Percentiles rank a stretch among this genome's conserved stretches.
phyloP scores from a whole-genome alignment of 2,329 filamentous ascomycete genomes.

The Epichloe baconii region DNA sequence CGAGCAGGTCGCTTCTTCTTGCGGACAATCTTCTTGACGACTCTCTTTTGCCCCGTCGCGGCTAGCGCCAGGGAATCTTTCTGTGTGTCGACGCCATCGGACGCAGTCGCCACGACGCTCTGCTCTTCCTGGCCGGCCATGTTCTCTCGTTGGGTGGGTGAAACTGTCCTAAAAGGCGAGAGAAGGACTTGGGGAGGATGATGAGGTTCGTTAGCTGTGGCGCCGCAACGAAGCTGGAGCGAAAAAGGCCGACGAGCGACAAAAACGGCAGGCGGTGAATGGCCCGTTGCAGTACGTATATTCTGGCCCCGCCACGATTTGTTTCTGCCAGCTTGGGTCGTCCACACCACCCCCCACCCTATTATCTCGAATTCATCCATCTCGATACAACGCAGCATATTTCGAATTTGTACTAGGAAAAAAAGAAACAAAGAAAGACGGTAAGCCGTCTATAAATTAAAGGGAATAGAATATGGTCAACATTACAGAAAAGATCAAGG shows the following conservation, averaged over 20 bases:
- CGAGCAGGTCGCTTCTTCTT: conserved; percentile 84
- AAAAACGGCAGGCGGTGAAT: conserved; percentile 2
- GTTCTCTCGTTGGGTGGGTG: not conserved
- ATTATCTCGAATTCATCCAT: not conserved
- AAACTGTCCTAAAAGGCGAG: too few species aligned
- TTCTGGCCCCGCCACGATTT: not conserved
- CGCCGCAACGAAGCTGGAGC: not conserved
- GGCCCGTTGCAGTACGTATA: not conserved
- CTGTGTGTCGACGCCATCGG: not conserved
- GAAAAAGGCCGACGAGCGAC: not conserved
- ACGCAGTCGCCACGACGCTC: conserved; percentile 7
- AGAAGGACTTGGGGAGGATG: not conserved
- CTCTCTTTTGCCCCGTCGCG: conserved; percentile 40
- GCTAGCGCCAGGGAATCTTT: conserved; percentile 21
- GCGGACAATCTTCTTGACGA: conserved; percentile 75
- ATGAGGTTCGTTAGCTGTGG: not conserved
- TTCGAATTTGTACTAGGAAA: not conserved
- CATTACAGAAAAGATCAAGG: conserved; percentile 99
- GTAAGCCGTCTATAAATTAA: conserved; percentile 19
- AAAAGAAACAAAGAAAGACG: conserved; percentile 10
- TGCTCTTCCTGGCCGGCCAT: conserved; percentile 22
- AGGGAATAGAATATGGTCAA: conserved; percentile 67
- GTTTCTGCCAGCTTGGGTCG: conserved; percentile 1
- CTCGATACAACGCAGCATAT: not conserved
- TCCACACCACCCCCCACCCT: not conserved